phyloP scores from a whole-genome alignment of 1,284 basidiomycete genomes.

The Ganoderma lucidum region DNA sequence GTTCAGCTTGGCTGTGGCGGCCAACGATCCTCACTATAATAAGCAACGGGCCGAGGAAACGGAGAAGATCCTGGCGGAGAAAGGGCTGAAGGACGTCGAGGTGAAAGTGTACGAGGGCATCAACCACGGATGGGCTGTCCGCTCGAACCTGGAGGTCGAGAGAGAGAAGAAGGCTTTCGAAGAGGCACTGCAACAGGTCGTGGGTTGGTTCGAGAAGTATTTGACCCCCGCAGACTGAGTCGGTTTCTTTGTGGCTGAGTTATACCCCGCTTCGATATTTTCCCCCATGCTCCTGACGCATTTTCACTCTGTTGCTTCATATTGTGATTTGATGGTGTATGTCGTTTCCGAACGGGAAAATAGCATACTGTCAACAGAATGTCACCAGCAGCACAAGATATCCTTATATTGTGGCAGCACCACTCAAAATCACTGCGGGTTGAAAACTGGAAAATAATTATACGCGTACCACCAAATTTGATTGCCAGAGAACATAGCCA shows the following conservation, averaged over 20 bases:
- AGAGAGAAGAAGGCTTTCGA: conserved; percentile 35
- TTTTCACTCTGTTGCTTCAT: neutral
- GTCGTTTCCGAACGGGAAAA: neutral
- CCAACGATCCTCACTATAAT: conserved; percentile 24
- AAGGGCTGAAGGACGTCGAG: conserved; percentile 32
- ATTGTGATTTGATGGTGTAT: neutral
- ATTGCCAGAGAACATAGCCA: neutral
- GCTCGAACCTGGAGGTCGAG: conserved; percentile 29
- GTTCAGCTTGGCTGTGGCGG: conserved; percentile 34
- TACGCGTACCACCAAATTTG: neutral
- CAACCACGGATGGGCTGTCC: conserved; percentile 35
- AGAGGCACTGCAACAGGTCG: conserved; percentile 32
- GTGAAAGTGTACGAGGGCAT: conserved; percentile 36
- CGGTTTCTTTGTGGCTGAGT: neutral
- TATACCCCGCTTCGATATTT: neutral
- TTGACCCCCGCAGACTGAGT: conserved; percentile 16
- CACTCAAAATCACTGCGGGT: neutral
- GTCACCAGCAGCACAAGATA: neutral
- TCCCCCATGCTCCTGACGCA: neutral
- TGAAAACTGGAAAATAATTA: too few species aligned
- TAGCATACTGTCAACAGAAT: neutral
- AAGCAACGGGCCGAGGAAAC: conserved; percentile 28
- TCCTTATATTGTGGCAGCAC: neutral
- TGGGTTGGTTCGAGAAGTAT: conserved; percentile 35
- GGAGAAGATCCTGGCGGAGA: conserved; percentile 31